These are phyloP conservation scores for Lachancea quebecensis DNA, from an alignment of 805 yeast species.

Conservation along the genomic window DNA sequence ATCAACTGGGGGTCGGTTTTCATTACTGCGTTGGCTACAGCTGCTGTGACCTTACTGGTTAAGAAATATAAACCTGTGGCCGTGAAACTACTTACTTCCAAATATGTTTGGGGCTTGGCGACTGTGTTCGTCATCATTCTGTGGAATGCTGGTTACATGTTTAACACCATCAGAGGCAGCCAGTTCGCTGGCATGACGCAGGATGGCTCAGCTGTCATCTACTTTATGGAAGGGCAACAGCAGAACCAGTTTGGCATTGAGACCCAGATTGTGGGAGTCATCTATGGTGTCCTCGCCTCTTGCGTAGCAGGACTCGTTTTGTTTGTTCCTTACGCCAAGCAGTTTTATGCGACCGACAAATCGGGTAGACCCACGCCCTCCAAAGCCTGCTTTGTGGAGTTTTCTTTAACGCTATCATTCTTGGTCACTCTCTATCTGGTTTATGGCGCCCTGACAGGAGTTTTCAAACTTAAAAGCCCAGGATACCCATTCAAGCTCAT, in stretches of 20 bases:
- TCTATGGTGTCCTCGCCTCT: slow-evolving; percentile 65
- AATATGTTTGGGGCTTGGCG: slow-evolving; percentile 60
- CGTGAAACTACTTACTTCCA: slow-evolving; percentile 39
- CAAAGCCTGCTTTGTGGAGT: slow-evolving; percentile 32
- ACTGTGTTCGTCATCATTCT: slow-evolving; percentile 59
- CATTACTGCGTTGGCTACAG: slow-evolving; percentile 31
- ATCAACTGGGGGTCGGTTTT: slow-evolving; percentile 34
- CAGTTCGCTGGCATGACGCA: slow-evolving; percentile 42
- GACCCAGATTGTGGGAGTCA: slow-evolving; percentile 73
- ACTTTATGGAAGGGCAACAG: slow-evolving; percentile 56
- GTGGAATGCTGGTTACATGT: slow-evolving; percentile 89
- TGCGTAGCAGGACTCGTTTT: slow-evolving; percentile 51
- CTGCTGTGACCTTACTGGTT: slow-evolving; percentile 30
- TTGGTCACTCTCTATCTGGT: slow-evolving; percentile 43
- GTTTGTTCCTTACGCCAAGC: slow-evolving; percentile 40
- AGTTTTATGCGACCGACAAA: slow-evolving; percentile 27
- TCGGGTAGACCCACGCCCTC: slow-evolving; percentile 29
- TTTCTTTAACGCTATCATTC: slow-evolving; percentile 42
- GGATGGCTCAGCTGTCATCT: slow-evolving; percentile 37
- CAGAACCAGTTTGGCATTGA: slow-evolving; percentile 79
- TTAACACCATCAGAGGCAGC: slow-evolving; percentile 71
- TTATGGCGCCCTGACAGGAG: slow-evolving; percentile 56
- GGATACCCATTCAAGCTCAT: slow-evolving; percentile 72
- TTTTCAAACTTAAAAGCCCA: slow-evolving; percentile 63
- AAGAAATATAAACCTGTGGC: slow-evolving; percentile 34